phyloP scores from a whole-genome alignment of 1,284 basidiomycete genomes.

The Pholiota adiposa region DNA sequence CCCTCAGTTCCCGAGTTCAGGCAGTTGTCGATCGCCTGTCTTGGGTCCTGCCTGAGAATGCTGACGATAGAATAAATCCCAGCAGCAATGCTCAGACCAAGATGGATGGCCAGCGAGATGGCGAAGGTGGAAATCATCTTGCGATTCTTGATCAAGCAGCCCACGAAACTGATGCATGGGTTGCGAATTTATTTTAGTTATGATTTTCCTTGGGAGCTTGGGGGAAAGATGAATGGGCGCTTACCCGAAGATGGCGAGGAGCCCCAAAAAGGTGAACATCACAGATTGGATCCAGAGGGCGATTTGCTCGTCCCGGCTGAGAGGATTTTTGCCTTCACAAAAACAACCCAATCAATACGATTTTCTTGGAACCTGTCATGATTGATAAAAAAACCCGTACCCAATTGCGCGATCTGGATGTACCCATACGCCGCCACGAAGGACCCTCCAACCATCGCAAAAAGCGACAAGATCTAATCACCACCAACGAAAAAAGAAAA shows the following conservation, averaged over 20 bases:
- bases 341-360: slow-evolving; percentile 4
- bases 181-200: neutral
- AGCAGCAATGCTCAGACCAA: slow-evolving; percentile 49
- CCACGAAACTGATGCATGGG: slow-evolving; percentile 45
- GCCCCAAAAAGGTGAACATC: slow-evolving; percentile 51
- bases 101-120: slow-evolving; percentile 46
- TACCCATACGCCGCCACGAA: slow-evolving; percentile 48
- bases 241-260: slow-evolving; percentile 57
- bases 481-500: too few species aligned
- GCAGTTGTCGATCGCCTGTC: slow-evolving; percentile 38
- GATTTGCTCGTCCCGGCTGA: slow-evolving; percentile 43
- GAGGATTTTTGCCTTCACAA: slow-evolving; percentile 31
- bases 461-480: slow-evolving; percentile 48
- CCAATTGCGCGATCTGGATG: slow-evolving; percentile 41
- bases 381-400: slow-evolving; percentile 28
- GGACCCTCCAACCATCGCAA: slow-evolving; percentile 46
- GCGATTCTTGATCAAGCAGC: slow-evolving; percentile 48
- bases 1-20: slow-evolving; percentile 34
- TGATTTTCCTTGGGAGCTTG: too few species aligned
- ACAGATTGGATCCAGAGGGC: slow-evolving; percentile 50
- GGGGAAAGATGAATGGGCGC: too few species aligned
- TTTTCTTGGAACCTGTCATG: neutral
- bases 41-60: slow-evolving; percentile 43
- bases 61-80: slow-evolving; percentile 52
- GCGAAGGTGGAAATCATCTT: slow-evolving; percentile 53